A percentile compares a stretch with the other conserved stretches of the same genome.
Evolutionary conservation across 2,329 filamentous ascomycete genomes (phyloP).

Genomic region (Didymosphaeria variabile): DNA sequence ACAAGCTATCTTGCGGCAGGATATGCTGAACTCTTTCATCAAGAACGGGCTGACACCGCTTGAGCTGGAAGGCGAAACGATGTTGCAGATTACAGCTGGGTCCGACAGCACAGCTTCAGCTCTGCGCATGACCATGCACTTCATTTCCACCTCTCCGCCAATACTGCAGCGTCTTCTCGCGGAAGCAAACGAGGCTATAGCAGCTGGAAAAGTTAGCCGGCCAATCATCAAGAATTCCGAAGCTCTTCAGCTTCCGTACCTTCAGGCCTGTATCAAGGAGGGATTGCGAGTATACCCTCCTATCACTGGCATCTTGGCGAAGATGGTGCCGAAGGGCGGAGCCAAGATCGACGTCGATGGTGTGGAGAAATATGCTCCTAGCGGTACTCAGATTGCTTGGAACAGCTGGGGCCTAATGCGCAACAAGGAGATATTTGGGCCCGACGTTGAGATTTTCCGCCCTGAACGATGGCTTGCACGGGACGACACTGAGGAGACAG

Average conservation of each 20-base stretch:
- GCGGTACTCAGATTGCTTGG: conserved; percentile 32
- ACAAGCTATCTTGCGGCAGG: conserved; percentile 55
- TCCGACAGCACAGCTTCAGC: conserved; percentile 66
- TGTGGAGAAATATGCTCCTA: conserved; percentile 22
- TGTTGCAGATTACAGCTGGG: conserved; percentile 61
- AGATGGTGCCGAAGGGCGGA: conserved; percentile 40
- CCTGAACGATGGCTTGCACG: conserved; percentile 31
- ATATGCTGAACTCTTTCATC: conserved; percentile 64
- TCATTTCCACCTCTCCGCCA: conserved; percentile 58
- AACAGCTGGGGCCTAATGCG: conserved; percentile 21
- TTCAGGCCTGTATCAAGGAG: conserved; percentile 58
- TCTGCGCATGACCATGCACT: conserved; percentile 59
- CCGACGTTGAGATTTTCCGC: conserved; percentile 29
- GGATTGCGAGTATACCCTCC: conserved; percentile 50
- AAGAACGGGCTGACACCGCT: conserved; percentile 51
- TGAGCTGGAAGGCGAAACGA: conserved; percentile 51
- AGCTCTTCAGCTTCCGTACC: conserved; percentile 50
- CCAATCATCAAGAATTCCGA: conserved; percentile 49
- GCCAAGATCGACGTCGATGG: conserved; percentile 29
- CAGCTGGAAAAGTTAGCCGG: conserved; percentile 50
- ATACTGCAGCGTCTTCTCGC: conserved; percentile 57
- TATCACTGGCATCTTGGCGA: conserved; percentile 40
- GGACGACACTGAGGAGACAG: conserved; percentile 40
- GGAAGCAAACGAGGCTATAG: conserved; percentile 55
- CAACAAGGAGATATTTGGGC: conserved; percentile 28